phyloP scores from a whole-genome alignment of 352 stramenopile genomes.

The Elongisporangium prolatum region DNA sequence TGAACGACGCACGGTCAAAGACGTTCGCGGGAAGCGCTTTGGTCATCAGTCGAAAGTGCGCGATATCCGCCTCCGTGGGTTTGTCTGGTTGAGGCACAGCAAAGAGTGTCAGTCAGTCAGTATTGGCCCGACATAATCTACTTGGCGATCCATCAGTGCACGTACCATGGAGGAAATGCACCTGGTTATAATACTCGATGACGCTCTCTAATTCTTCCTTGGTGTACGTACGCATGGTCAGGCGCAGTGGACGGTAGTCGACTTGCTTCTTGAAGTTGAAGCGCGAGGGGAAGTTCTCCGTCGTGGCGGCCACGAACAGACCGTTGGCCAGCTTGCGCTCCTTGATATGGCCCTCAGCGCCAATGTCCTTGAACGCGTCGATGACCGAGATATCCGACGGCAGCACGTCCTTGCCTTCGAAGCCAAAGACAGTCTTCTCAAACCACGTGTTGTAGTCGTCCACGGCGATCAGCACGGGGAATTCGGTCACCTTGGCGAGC shows the following conservation, averaged over 20 bases:
- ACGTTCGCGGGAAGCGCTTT: slow-evolving; percentile 76
- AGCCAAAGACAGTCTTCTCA: slow-evolving; percentile 82
- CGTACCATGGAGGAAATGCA: slow-evolving; percentile 66
- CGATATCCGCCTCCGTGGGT: slow-evolving; percentile 59
- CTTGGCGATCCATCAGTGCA: slow-evolving; percentile 1
- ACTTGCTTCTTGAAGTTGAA: slow-evolving; percentile 80
- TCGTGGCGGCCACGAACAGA: slow-evolving; percentile 75
- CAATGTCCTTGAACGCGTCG: slow-evolving; percentile 67
- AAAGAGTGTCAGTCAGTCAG: slow-evolving; percentile 1
- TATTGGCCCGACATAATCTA: background rate
- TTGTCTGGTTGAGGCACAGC: slow-evolving; percentile 38
- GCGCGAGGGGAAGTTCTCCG: slow-evolving; percentile 80
- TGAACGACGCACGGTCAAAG: slow-evolving; percentile 81
- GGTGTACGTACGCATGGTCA: slow-evolving; percentile 76
- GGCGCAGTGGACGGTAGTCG: slow-evolving; percentile 67
- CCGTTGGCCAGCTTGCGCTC: slow-evolving; percentile 73
- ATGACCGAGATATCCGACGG: slow-evolving; percentile 81
- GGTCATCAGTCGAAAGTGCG: slow-evolving; percentile 85
- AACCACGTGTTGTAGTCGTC: slow-evolving; percentile 90
- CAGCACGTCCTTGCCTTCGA: slow-evolving; percentile 70
- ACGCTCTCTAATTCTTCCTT: slow-evolving; percentile 67
- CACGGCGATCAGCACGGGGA: slow-evolving; percentile 80
- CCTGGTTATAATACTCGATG: slow-evolving; percentile 84
- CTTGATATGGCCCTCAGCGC: slow-evolving; percentile 46
- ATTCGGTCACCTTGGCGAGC: slow-evolving; percentile 74